Evolutionary conservation across 345 rosid genomes (phyloP), one percentile per base, ranked within the genome.

Genomic region (Erysimum cheiranthoides): DNA sequence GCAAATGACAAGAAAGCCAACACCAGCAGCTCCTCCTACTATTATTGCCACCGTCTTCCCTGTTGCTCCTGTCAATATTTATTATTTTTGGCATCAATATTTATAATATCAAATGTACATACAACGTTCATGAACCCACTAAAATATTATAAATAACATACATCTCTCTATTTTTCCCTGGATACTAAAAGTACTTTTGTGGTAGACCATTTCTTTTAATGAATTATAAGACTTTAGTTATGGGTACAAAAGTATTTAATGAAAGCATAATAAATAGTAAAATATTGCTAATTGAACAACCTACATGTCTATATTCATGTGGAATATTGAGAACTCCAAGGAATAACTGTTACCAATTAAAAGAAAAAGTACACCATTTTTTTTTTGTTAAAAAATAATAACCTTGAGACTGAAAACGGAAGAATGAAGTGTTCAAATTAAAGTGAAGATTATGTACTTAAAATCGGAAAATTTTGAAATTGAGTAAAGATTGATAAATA

Each of bases 41-140:
- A 95, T 90, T 73, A 95, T 92, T 78, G 99, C 99, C 87, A 92
- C 99, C 11, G 97, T 90, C 85, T 88, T 95, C 25, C 94, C 94
- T 47, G 98, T 88, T 68, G 83, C 89, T 66, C 82, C 90, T 75
- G 88, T 72, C 82, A 50, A 74, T 73, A 59, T 80, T n/a, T 61
- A 36, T 79, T 74, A 71, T 53, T 31, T 45, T 75, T 61, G 1
- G n/a, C 12, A 60, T 25, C 32, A 49, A 3, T 65, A 21, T 53
- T 2, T 28, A 11, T n/a, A 61, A 10, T 10, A 45, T 65, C 58
- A 43, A 43, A 17, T 56, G 53, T 28, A 43, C 16, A 12, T 16
- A 28, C 31, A 10, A 38, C 38, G 8, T 74, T 57, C 50, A 67
- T 59, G 7, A 28, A 17, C 61, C 56, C 5, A 51, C 14, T 39